These are phyloP conservation scores for Pestalotiopsis fici DNA, from an alignment of 2,329 filamentous ascomycete genomes.

Conservation along the genomic window DNA sequence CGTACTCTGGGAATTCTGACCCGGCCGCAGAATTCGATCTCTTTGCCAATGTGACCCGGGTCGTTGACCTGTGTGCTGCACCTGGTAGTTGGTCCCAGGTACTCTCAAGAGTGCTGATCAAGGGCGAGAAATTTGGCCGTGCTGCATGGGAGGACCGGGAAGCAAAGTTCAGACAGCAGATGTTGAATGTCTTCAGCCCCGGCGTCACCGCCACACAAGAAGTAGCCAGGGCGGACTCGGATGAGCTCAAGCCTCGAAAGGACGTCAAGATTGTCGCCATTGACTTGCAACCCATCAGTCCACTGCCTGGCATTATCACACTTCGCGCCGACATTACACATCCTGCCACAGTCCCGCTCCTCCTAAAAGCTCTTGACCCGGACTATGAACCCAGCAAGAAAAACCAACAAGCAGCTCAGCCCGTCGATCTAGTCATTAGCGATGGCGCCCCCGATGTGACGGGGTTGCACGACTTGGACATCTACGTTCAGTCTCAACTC, in stretches of 20 bases:
- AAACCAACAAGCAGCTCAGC: slow-evolving; percentile 63
- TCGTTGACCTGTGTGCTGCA: slow-evolving; percentile 94
- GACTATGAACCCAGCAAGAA: slow-evolving; percentile 54
- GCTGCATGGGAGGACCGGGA: slow-evolving; percentile 86
- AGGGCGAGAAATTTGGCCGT: slow-evolving; percentile 86
- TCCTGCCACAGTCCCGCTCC: slow-evolving; percentile 87
- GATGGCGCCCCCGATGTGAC: slow-evolving; percentile 97
- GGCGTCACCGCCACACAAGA: slow-evolving; percentile 22
- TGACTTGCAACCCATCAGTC: slow-evolving; percentile 93
- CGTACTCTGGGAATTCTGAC: background rate
- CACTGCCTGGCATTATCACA: slow-evolving; percentile 87
- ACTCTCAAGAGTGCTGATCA: slow-evolving; percentile 87
- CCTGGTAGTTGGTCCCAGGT: slow-evolving; percentile 98
- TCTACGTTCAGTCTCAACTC: slow-evolving; percentile 95
- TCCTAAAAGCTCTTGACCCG: slow-evolving; percentile 82
- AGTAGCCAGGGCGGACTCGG: slow-evolving; percentile 12
- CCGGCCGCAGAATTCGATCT: slow-evolving; percentile 78
- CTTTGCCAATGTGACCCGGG: slow-evolving; percentile 84
- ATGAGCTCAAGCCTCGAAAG: slow-evolving; percentile 48
- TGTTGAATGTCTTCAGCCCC: slow-evolving; percentile 53
- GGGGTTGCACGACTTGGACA: slow-evolving; percentile 94
- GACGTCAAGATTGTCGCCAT: slow-evolving; percentile 95
- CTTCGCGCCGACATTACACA: slow-evolving; percentile 97
- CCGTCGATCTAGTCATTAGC: slow-evolving; percentile 90
- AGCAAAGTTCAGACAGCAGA: slow-evolving; percentile 62